These are phyloP conservation scores for Thalia dealbata DNA, from an alignment of 176 grass and related monocot species.

Conservation along the genomic window DNA sequence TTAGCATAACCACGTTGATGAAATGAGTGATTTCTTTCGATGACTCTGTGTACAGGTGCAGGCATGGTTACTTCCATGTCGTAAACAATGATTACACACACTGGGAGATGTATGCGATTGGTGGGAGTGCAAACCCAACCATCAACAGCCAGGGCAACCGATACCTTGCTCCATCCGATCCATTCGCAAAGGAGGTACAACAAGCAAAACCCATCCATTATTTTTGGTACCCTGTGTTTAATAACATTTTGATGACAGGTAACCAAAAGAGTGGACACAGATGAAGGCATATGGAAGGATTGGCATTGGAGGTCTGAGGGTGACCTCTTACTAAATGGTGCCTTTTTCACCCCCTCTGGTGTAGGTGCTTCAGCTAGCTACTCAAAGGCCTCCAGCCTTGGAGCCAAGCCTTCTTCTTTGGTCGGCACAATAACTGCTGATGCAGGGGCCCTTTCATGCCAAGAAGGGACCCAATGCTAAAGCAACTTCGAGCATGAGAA, in stretches of 20 bases:
- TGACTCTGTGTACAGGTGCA: background rate
- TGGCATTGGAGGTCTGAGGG: conserved; percentile 8
- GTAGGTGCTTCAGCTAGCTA: background rate
- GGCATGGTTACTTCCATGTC: conserved; percentile 10
- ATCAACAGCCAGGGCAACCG: conserved; percentile 13
- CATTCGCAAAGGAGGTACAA: conserved; percentile 2
- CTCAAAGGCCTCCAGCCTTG: conserved; percentile 3
- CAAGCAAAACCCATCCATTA: background rate
- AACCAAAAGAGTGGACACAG: conserved; percentile 6
- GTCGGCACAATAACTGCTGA: background rate
- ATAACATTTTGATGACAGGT: background rate
- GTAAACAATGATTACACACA: conserved; percentile 11
- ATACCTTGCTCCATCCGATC: background rate
- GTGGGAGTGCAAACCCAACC: conserved; percentile 2
- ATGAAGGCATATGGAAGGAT: conserved; percentile 2
- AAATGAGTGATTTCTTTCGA: background rate
- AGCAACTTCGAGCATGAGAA: background rate
- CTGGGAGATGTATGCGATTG: conserved; percentile 12
- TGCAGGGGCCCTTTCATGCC: background rate
- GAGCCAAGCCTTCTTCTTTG: background rate
- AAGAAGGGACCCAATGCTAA: background rate
- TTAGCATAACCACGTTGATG: background rate
- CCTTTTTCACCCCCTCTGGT: conserved; percentile 5
- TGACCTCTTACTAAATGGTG: conserved; percentile 1
- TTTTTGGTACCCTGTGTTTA: background rate